Base-by-base conservation (phyloP, 441 rosid genomes). In the Pelargonium myrrhifolium region DNA sequence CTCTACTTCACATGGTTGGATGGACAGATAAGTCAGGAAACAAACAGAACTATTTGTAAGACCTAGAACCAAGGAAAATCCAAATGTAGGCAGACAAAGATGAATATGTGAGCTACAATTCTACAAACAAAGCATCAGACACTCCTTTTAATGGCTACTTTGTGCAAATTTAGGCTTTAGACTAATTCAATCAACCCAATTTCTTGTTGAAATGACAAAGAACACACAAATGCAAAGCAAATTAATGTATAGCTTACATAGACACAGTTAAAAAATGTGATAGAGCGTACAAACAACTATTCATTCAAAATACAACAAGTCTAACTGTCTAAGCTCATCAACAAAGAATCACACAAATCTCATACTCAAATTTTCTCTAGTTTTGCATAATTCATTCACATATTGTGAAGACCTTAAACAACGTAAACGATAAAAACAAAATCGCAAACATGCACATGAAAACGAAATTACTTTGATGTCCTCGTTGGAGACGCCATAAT, bases 401-500 rank as follows among this genome's bases (percentile, higher is more conserved):
- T 17, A 17, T 55, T 7, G 60, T 10, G 5, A 8, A 56, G 28
- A 10, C 26, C 24, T n/a, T 55, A 17, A 55, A 55, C 60, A 18
- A 20, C 2, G 60, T 6, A 55, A 49, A 3, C 31, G n/a, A 45
- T 22, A 21, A 21, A 11, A 42, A 42, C 14, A 9, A 9, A 9
- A 42, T 0, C 10, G 14, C 14, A 42, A 11, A 42, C 12, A 42
- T 9, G 14, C 12, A 11, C 47, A 42, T 22, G 55, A 37, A 20
- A 3, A 9, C 62, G 5, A 62, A 53, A 6, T 24, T 9, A 90
- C 98, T 96, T 93, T 90, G 53, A 93, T 75, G 67, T 93, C 98
- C 72, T 90, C 97, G 73, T 90, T 90, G 18, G 96, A 87, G 65
- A 93, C 98, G 1, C 98, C 98, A 63, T 86, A 87, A 6, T 93